These are phyloP conservation scores for Alternaria sp. DNA, from an alignment of 2,329 filamentous ascomycete species.

Conservation along the genomic window DNA sequence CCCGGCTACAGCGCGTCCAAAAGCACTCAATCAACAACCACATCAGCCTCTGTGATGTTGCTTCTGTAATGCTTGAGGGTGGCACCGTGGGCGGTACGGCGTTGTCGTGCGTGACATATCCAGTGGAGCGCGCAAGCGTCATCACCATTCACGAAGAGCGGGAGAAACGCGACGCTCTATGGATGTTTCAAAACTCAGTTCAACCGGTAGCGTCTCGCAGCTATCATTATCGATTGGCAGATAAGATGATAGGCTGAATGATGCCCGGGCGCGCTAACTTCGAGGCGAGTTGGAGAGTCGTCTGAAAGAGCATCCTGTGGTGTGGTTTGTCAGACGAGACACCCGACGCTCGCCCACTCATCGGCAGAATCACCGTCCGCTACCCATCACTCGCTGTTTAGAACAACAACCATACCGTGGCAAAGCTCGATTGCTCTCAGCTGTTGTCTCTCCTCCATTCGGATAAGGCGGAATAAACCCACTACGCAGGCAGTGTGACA, in stretches of 20 bases:
- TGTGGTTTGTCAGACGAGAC: conserved; percentile 36
- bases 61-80: conserved; percentile 34
- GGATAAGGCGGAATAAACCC: conserved; percentile 31
- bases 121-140: conserved; percentile 27
- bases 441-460: conserved; percentile 26
- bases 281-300: conserved; percentile 24
- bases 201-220: conserved; percentile 42
- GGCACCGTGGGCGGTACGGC: conserved; percentile 44
- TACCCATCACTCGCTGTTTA: conserved; percentile 11
- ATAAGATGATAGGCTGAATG: conserved; percentile 44
- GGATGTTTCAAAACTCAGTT: conserved; percentile 49
- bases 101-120: conserved; percentile 37
- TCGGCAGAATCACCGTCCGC: conserved; percentile 16
- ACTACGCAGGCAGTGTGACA: conserved; percentile 20
- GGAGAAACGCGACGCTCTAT: conserved; percentile 34
- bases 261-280: conserved; percentile 35
- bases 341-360: conserved; percentile 16
- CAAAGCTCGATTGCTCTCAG: conserved; percentile 22
- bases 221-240: conserved; percentile 53
- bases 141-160: conserved; percentile 36
- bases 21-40: conserved; percentile 20
- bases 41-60: conserved; percentile 26
- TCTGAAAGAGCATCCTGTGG: conserved; percentile 22
- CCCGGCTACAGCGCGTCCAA: conserved; percentile 33
- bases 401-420: conserved; percentile 23